Evolutionary conservation across 2,329 filamentous ascomycete species (phyloP).

Genomic region (Exophiala sp.): DNA sequence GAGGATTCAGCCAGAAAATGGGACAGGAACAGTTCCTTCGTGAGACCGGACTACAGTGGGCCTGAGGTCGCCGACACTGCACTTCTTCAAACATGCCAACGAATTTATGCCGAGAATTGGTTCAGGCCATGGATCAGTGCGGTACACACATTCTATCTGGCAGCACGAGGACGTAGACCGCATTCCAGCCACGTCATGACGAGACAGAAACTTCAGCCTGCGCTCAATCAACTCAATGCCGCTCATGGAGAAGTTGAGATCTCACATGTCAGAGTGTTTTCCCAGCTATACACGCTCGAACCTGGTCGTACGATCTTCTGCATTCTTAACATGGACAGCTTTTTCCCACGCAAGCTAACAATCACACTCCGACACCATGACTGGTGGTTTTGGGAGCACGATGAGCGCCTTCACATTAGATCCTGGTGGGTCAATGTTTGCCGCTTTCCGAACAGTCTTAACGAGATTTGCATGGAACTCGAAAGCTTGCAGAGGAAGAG

Average conservation of each 20-base stretch:
- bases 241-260: slow-evolving; percentile 32
- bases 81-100: slow-evolving; percentile 44
- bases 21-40: background rate
- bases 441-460: slow-evolving; percentile 35
- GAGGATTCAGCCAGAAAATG: background rate
- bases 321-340: slow-evolving; percentile 30
- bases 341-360: slow-evolving; percentile 39
- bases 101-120: slow-evolving; percentile 43
- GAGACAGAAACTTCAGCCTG: slow-evolving; percentile 17
- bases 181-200: slow-evolving; percentile 11
- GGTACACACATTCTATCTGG: slow-evolving; percentile 42
- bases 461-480: slow-evolving; percentile 44
- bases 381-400: slow-evolving; percentile 47
- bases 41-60: slow-evolving; percentile 41
- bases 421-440: slow-evolving; percentile 37
- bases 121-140: slow-evolving; percentile 41
- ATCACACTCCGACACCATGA: slow-evolving; percentile 51
- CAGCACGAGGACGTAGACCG: slow-evolving; percentile 33
- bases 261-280: slow-evolving; percentile 39
- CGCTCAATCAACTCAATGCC: slow-evolving; percentile 23
- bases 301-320: slow-evolving; percentile 24
- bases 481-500: slow-evolving; percentile 49
- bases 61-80: slow-evolving; percentile 36
- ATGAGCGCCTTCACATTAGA: slow-evolving; percentile 37
- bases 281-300: slow-evolving; percentile 43